Base-by-base conservation (phyloP, 2,329 filamentous ascomycete species). In the Xylariaceae sp. region DNA sequence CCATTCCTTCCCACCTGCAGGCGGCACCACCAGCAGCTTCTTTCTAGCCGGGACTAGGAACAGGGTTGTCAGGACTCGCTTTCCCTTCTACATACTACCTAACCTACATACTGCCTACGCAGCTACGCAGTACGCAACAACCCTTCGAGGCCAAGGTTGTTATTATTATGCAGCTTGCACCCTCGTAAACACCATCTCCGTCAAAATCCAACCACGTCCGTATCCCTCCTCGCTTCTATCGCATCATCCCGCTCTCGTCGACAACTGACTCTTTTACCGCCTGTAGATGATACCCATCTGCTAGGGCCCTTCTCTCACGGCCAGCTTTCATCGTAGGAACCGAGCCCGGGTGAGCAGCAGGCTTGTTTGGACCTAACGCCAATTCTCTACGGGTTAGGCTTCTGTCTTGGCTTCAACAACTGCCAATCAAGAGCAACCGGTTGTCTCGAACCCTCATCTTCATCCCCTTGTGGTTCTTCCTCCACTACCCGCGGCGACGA, bases 241-340 rank as follows among this genome's bases (percentile, higher is more conserved):
- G 37, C 52, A 47, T 52, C 57, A 48, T 60, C 49, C 57, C 51
- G 54, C 32, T 57, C 56, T 51, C 54, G 57, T 59, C 52, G 50
- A 58, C 44, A 52, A 54, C 52, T 54, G 41, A 52, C 48, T 48
- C 54, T 50, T 54, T 53, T 41, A 59, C 56, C 50, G 50, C 50
- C 52, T 63, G 50, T 54, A 58, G 56, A 50, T 55, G 37, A 59
- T 55, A 54, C 47, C 45, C 48, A 48, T 44, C 48, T 19, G 45
- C 20, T 37, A 21, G 51, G 44, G 48, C 54, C 52, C 59, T 56
- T 49, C 46, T 60, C 58, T 59, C 56, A 57, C 58, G 56, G 18
- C 44, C 26, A 57, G 59, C 52, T 56, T 59, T 59, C 50, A 63
- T 63, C 58, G 59, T 58, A 59, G 61, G 61, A 61, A 50, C 58